Percentiles rank a stretch among this genome's conserved stretches.
phyloP scores from a whole-genome alignment of 139 green algal genomes.

The Ettlia oleoabundans region DNA sequence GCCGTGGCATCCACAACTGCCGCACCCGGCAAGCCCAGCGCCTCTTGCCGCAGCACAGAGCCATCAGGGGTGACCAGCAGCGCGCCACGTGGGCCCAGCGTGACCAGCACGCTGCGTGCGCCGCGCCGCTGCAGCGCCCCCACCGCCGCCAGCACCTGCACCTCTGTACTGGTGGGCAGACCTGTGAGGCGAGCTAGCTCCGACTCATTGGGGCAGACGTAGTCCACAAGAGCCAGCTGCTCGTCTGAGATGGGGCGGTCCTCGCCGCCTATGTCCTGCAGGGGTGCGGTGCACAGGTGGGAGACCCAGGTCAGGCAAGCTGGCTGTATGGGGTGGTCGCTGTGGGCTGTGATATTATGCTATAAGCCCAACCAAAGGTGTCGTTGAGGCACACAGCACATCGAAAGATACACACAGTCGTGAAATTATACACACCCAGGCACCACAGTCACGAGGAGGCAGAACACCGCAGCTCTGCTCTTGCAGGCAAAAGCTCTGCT shows the following conservation, averaged over 20 bases:
- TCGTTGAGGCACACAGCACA: not conserved
- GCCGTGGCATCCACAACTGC: slow-evolving; percentile 64
- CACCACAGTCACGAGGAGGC: too few relatives aligned
- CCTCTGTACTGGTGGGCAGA: slow-evolving; percentile 52
- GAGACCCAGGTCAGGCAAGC: too few relatives aligned
- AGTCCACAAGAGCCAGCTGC: slow-evolving; percentile 52
- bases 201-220: slow-evolving; percentile 68
- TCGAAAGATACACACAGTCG: not conserved
- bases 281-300: too few relatives aligned
- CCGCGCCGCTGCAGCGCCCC: slow-evolving; percentile 41
- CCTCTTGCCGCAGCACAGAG: slow-evolving; percentile 39
- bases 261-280: slow-evolving; percentile 62
- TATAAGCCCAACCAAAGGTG: too few relatives aligned
- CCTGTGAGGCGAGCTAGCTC: slow-evolving; percentile 59
- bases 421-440: too few relatives aligned
- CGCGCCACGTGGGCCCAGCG: slow-evolving; percentile 60
- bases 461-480: too few relatives aligned
- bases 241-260: slow-evolving; percentile 43
- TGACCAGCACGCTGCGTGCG: slow-evolving; percentile 62
- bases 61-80: slow-evolving; percentile 48
- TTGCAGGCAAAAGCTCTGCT: too few relatives aligned
- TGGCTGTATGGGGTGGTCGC: too few relatives aligned
- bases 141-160: slow-evolving; percentile 53
- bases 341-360: too few relatives aligned
- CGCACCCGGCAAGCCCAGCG: slow-evolving; percentile 40